Evolutionary conservation across 805 yeast species (phyloP).

Genomic region (Hanseniaspora mollemarum): DNA sequence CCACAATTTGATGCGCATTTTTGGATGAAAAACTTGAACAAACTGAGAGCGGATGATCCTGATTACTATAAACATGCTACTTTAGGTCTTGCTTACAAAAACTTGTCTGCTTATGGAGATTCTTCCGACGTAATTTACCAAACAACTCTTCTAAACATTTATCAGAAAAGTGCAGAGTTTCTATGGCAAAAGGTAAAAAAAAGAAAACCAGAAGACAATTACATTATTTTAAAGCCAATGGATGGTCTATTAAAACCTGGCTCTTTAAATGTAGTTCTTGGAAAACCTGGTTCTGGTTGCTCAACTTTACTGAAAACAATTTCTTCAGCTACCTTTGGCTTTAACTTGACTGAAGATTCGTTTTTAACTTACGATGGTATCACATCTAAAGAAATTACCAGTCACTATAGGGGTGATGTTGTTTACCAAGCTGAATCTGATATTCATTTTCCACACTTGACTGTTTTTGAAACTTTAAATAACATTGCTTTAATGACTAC

Average conservation of each 20-base stretch:
- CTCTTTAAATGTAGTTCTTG: conserved; percentile 55
- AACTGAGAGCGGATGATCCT: conserved; percentile 41
- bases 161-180: conserved; percentile 26
- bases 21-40: conserved; percentile 58
- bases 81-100: conserved; percentile 48
- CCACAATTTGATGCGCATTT: conserved; percentile 49
- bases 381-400: conserved; percentile 38
- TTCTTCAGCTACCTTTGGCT: conserved; percentile 50
- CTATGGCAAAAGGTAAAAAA: conserved; percentile 22
- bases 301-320: conserved; percentile 54
- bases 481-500: conserved; percentile 54
- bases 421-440: conserved; percentile 61
- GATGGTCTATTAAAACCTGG: conserved; percentile 54
- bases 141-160: conserved; percentile 41
- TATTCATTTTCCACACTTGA: conserved; percentile 54
- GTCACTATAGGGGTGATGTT: conserved; percentile 55
- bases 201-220: conserved; percentile 27
- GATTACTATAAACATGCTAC: conserved; percentile 53
- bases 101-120: conserved; percentile 51
- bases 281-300: conserved; percentile 74
- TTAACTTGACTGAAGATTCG: conserved; percentile 38
- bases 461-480: conserved; percentile 53
- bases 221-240: conserved; percentile 52
- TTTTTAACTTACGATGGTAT: conserved; percentile 44
- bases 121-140: conserved; percentile 61